Evolutionary conservation across 768 basidiomycete species (phyloP), one percentile per base, ranked within the genome.

Genomic region (Candolleomyces aberdarensis): DNA sequence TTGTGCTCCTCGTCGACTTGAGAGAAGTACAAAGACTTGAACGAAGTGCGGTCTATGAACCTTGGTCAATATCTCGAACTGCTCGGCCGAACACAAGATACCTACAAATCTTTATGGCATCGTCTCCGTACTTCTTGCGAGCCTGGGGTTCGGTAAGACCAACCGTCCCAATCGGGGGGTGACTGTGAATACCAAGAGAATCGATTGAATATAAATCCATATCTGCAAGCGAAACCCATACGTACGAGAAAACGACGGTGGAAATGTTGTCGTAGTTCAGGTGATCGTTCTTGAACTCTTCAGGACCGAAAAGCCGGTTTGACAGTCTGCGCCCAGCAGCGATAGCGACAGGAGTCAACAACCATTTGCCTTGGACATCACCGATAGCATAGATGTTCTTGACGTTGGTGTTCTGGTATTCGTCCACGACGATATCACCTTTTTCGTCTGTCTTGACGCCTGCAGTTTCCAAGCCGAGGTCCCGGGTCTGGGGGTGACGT

Each of bases 291-390:
- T 91, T 94, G 83, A 82, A 96, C 74, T 92, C 80, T 62, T 86
- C 84, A 3, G 88, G 87, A 10, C 97, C 97, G 68, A 94, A 99
- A 50, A 98, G 76, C 61, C 97, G 80, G 76, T 98, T 98, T 57
- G 90, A 82, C 43, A 98, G 78, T 62, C 94, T 78, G 62, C 97
- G 80, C 20, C 94, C 97, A 15, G 97, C 97, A 52, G 96, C 96
- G 60, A 99, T 96, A 46, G 97, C 97, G 10, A 99, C 97, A 15
- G 97, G 97, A 4, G 97, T 99, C 61, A 99, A 80, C 36, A 96
- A 79, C 47, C 86, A 92, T 74, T 97, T 96, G 63, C 97, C 97
- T 65, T 86, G 86, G 20, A 95, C 93, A 70, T 99, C 97, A 2
- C 97, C 97, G 59, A 98, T 88, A 2, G 94, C 85, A 48, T 81